Base-by-base conservation (phyloP, 2,329 filamentous ascomycete species). In the Paradendryphiella salina region DNA sequence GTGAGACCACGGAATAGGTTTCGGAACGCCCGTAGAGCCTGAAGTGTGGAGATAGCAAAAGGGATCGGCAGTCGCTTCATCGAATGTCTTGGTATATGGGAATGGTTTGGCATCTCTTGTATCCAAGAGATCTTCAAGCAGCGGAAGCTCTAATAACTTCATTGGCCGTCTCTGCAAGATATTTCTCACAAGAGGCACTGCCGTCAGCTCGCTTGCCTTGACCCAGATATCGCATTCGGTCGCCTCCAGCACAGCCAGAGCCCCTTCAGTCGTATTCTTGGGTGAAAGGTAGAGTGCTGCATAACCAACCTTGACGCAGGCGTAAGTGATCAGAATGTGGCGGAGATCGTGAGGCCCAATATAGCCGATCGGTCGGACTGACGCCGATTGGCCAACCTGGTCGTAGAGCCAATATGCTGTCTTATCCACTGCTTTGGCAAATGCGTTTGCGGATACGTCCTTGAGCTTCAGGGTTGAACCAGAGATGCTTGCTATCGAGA, bases 251-350 rank as follows among this genome's bases (percentile, higher is more conserved):
- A 66, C 61, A 5, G 59, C 55, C 10, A 65, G 26, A 9, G 63
- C 59, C 5, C 60, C 59, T 34, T 65, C 52, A 3, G 42, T 39
- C 23, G 42, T 62, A 41, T 65, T 66, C 31, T 62, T 63, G 10
- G 62, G 59, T 4, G 63, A 66, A 2, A 61, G 45, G 23, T 52
- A 56, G n/a, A 63, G 48, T 2, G 57, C 52, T 34, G 50, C 56
- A 34, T 75, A 75, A 4, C 75, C 74, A 0, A 71, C 66, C 57
- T 78, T 78, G 42, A 72, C 66, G 14, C 52, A 67, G 8, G 73
- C 75, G 7, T 76, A 63, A 1, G 70, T 55, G 5, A 75, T 20
- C 7, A 77, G 63, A 8, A 57, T 59, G 47, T 77, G 75, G 7
- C 69, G 61, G n/a, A 73, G 44, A 50, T 77, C 75, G 69, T 23